These are phyloP conservation scores for Phoma herbarum DNA, from an alignment of 2,329 filamentous ascomycete species.

Conservation along the genomic window DNA sequence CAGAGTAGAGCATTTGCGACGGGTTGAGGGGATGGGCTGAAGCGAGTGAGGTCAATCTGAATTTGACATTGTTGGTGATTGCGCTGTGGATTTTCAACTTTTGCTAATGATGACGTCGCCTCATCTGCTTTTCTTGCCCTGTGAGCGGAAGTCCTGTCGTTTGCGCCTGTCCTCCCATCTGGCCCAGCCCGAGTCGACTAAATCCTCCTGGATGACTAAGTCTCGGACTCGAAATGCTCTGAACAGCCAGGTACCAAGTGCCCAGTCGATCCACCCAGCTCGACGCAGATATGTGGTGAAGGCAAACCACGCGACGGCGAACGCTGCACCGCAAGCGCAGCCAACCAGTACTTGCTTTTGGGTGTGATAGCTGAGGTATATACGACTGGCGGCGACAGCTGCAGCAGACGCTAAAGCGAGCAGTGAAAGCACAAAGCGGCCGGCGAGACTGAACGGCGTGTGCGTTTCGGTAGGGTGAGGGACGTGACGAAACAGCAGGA, in stretches of 20 bases:
- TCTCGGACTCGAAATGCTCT: conserved; percentile 79
- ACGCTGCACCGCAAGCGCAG: conserved; percentile 72
- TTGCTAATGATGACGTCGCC: conserved; percentile 1
- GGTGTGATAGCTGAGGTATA: conserved; percentile 95
- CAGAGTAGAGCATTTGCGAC: background rate
- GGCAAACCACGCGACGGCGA: conserved; percentile 80
- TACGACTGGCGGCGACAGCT: conserved; percentile 77
- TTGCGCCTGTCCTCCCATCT: conserved; percentile 74
- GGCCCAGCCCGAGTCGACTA: conserved; percentile 92
- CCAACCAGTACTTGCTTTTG: conserved; percentile 86
- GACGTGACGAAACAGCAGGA: conserved; percentile 80
- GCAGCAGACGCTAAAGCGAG: conserved; percentile 53
- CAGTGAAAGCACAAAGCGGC: conserved; percentile 65
- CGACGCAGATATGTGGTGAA: conserved; percentile 72
- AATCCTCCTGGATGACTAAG: conserved; percentile 84
- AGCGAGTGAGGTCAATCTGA: background rate
- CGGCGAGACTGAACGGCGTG: conserved; percentile 66
- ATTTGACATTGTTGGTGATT: background rate
- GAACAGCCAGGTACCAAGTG: conserved; percentile 70
- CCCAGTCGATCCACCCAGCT: conserved; percentile 76
- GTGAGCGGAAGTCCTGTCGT: conserved; percentile 32
- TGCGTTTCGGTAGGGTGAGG: conserved; percentile 58
- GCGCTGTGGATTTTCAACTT: background rate
- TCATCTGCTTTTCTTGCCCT: conserved; percentile 25
- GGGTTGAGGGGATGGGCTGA: background rate